A percentile compares a stretch with the other conserved stretches of the same genome.
These are phyloP conservation scores for Orbilia ellipsospora DNA, from an alignment of 2,329 filamentous ascomycete genomes.

Conservation along the genomic window DNA sequence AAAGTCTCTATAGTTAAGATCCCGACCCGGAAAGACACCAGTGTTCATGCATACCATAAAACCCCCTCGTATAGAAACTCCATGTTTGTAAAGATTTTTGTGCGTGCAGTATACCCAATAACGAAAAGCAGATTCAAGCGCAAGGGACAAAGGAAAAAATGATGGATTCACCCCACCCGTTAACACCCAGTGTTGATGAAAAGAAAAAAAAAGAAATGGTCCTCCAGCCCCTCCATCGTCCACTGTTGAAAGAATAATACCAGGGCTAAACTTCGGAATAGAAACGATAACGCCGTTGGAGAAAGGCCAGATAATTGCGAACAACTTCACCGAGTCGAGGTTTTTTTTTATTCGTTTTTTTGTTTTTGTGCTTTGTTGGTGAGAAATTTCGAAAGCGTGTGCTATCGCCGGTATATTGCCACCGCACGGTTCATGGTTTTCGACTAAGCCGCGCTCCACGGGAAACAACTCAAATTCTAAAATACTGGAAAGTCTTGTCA, in stretches of 20 bases:
- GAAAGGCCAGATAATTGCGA: constrained; percentile 48
- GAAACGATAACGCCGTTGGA: constrained; percentile 53
- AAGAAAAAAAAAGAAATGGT: constrained; percentile 40
- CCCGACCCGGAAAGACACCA: constrained; percentile 54
- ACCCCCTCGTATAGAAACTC: constrained; percentile 55
- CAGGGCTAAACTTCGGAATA: constrained; percentile 54
- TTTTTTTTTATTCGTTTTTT: constrained; percentile 21
- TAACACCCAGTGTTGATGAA: constrained; percentile 55
- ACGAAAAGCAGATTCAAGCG: constrained; percentile 24
- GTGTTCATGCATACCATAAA: constrained; percentile 55
- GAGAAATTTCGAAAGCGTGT: constrained; percentile 17
- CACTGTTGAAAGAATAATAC: constrained; percentile 43
- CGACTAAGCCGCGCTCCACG: constrained; percentile 9
- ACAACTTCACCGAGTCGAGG: constrained; percentile 50
- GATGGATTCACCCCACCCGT: constrained; percentile 48
- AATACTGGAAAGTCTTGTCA: constrained; percentile 29
- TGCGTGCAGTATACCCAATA: constrained; percentile 45
- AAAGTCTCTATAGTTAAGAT: constrained; percentile 55
- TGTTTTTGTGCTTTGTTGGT: constrained; percentile 1
- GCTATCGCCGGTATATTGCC: constrained; percentile 43
- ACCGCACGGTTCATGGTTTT: constrained; percentile 27
- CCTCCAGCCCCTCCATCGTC: constrained; percentile 40
- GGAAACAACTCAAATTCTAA: constrained; percentile 18
- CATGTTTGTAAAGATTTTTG: constrained; percentile 50
- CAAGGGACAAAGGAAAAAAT: constrained; percentile 38